Percentiles rank a stretch among this genome's conserved stretches.
Conservation (phyloP, 805 yeast genomes). For the Yamadazyma olivae region DNA sequence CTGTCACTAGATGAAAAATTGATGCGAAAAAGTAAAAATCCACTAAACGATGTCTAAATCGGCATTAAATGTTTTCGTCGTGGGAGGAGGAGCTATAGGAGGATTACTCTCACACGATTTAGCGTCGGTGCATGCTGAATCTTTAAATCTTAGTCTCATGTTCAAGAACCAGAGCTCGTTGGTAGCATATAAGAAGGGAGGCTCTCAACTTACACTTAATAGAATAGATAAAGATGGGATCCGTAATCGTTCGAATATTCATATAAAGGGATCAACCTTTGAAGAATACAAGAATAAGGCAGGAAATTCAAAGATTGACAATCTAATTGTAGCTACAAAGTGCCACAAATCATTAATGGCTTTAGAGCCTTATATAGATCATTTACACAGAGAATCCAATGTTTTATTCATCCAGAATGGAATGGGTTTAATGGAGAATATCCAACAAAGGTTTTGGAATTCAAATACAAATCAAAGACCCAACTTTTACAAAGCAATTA, state of each 20-base stretch:
- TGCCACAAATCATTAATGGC: conserved; percentile 72
- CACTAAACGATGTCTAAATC: neutral
- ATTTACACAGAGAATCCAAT: conserved; percentile 49
- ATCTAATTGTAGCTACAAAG: conserved; percentile 75
- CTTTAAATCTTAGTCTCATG: conserved; percentile 2
- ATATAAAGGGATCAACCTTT: neutral
- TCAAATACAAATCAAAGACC: conserved; percentile 41
- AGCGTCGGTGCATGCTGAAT: neutral
- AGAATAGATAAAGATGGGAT: conserved; percentile 4
- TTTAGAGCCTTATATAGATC: conserved; percentile 48
- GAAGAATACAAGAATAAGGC: neutral
- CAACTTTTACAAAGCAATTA: conserved; percentile 66
- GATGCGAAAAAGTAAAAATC: neutral
- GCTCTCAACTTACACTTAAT: conserved; percentile 7
- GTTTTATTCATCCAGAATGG: conserved; percentile 82
- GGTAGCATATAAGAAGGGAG: neutral
- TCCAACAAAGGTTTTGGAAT: conserved; percentile 57
- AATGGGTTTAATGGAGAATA: conserved; percentile 62
- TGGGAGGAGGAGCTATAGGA: conserved; percentile 15
- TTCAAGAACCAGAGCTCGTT: conserved; percentile 2
- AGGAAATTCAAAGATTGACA: conserved; percentile 12
- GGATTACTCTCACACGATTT: conserved; percentile 13
- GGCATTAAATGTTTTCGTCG: conserved; percentile 4
- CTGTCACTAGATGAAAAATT: too few species aligned
- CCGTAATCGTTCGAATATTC: neutral